Evolutionary conservation across 139 green algal species (phyloP), one percentile per base, ranked within the genome.

Genomic region (Gonium pectorale): DNA sequence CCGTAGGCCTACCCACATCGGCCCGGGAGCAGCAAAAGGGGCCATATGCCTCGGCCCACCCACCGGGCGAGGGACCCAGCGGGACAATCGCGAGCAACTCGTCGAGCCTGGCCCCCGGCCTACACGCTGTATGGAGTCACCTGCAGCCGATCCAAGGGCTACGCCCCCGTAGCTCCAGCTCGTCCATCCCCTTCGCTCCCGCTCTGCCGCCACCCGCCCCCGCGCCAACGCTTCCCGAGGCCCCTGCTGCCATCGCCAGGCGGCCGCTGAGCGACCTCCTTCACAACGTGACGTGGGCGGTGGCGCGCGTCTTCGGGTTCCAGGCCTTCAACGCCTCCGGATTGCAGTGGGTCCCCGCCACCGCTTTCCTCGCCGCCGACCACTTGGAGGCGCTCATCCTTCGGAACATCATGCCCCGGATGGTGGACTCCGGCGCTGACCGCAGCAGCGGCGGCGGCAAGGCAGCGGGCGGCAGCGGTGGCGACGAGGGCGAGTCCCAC

Each of bases 251-350:
- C n/a, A 6, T 49, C 6, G 75, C 75, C 4, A 59, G 75, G 27
- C 75, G 56, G 6, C 75, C 75, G 5, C 29, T 83, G 29, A 33
- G 59, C 43, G 60, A 71, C 75, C 75, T n/a, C 60, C 40, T 84
- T 46, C 78, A 75, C 19, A 75, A 83, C 49, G 41, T 35, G 13
- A 41, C 46, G 22, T 84, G 78, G 78, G 78, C 35, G 3, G 78
- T 75, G 43, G 78, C 63, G 33, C 63, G 63, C 5, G 44, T 46
- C 9, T 75, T 84, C 15, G 67, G 83, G 41, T 83, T 88, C 67
- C 84, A 85, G 64, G 75, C 75, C 27, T 89, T 89, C 84, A 88
- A 88, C 17, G 6, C 41, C n/a, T 2, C n/a, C n/a, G n/a, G n/a
- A n/a, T n/a, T n/a, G n/a, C 63, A 74, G 74, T 89, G 51, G 59